Percentiles rank a stretch among this genome's conserved stretches.
phyloP scores from a whole-genome alignment of 441 rosid genomes.

The Gossypium lobatum region DNA sequence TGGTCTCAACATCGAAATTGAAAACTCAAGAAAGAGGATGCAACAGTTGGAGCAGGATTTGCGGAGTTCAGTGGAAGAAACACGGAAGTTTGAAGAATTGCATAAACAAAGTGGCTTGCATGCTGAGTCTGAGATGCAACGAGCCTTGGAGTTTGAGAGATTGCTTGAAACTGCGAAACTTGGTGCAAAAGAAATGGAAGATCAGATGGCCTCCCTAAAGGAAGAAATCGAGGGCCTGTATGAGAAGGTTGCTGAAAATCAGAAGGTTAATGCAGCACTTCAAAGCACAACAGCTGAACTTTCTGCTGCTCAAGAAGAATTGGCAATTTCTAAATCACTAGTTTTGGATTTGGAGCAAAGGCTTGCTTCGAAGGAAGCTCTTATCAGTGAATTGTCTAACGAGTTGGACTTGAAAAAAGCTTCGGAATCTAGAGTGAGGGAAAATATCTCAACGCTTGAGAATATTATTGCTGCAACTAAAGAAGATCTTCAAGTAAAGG shows the following conservation, averaged over 20 bases:
- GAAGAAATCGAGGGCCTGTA: constrained; percentile 67
- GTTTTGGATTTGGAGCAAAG: constrained; percentile 50
- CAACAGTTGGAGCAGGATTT: constrained; percentile 64
- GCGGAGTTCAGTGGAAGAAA: constrained; percentile 47
- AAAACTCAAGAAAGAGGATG: constrained; percentile 58
- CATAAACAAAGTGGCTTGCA: constrained; percentile 70
- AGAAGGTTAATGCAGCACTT: constrained; percentile 67
- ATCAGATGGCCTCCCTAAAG: constrained; percentile 44
- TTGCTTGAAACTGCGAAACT: constrained; percentile 57
- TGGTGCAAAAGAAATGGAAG: constrained; percentile 51
- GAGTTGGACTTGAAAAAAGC: constrained; percentile 60
- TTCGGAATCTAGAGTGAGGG: constrained; percentile 63
- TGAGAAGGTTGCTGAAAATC: constrained; percentile 58
- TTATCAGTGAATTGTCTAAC: constrained; percentile 44
- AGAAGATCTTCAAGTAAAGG: constrained; percentile 48
- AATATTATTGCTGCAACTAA: constrained; percentile 37
- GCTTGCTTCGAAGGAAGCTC: constrained; percentile 59
- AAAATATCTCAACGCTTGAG: constrained; percentile 47
- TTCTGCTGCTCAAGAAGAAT: constrained; percentile 61
- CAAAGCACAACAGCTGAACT: constrained; percentile 53
- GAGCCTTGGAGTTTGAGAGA: constrained; percentile 70
- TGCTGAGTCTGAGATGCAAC: constrained; percentile 72
- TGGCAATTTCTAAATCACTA: constrained; percentile 54
- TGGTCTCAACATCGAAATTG: constrained; percentile 57
- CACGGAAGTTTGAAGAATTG: constrained; percentile 73